Percentiles rank a stretch among this genome's conserved stretches.
These are phyloP conservation scores for Dryas alaskensis DNA, from an alignment of 306 rosid genomes.

Conservation along the genomic window DNA sequence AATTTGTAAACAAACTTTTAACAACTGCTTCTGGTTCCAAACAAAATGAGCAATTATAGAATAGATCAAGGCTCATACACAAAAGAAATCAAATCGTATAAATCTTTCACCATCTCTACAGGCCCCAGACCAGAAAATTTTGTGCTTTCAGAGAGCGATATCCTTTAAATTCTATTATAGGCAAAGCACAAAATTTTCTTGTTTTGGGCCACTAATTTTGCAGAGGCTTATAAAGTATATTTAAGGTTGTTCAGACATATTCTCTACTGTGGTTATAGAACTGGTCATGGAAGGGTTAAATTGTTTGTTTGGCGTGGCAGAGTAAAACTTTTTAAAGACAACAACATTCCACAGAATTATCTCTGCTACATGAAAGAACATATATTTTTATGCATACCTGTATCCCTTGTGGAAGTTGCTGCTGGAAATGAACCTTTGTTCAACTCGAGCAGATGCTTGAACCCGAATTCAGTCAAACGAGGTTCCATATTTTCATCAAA, in stretches of 20 bases:
- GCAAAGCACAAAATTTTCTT: too few relatives aligned
- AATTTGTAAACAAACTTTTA: background rate
- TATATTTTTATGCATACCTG: conserved; percentile 47
- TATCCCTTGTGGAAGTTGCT: conserved; percentile 38
- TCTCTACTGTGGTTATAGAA: background rate
- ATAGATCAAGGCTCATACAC: background rate
- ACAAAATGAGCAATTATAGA: background rate
- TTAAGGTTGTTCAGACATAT: background rate
- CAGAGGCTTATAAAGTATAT: background rate
- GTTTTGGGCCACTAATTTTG: too few relatives aligned
- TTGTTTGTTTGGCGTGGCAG: conserved; percentile 13
- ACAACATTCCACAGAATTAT: background rate
- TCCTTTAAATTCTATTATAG: too few relatives aligned
- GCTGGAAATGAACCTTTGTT: conserved; percentile 43
- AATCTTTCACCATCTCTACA: background rate
- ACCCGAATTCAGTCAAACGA: conserved; percentile 75
- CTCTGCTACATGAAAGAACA: conserved; percentile 4
- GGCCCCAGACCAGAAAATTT: too few relatives aligned
- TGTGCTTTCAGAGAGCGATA: too few relatives aligned
- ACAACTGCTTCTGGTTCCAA: conserved; percentile 11
- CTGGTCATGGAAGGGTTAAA: conserved; percentile 5
- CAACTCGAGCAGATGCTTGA: conserved; percentile 54
- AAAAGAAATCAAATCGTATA: background rate
- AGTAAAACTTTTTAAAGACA: background rate
- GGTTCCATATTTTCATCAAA: conserved; percentile 93